These are phyloP conservation scores for Noccaea caerulescens DNA, from an alignment of 345 rosid genomes.

Conservation along the genomic window DNA sequence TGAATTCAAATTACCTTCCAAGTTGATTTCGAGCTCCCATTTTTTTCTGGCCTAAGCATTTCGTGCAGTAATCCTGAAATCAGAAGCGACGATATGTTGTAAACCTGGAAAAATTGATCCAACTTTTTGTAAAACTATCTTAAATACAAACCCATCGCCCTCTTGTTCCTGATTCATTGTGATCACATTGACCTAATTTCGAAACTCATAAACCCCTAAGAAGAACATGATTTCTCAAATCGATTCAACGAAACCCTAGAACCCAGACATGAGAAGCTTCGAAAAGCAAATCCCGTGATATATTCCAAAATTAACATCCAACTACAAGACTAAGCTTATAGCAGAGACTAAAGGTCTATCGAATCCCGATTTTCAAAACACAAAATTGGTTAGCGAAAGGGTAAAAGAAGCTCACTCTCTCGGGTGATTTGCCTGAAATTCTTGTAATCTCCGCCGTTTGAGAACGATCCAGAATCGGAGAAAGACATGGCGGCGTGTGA, in stretches of 20 bases:
- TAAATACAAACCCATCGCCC: background rate
- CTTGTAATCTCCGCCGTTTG: conserved; percentile 66
- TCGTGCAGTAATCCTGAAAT: conserved; percentile 76
- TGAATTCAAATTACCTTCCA: conserved; percentile 74
- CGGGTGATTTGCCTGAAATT: conserved; percentile 76
- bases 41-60: conserved; percentile 87
- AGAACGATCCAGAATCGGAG: conserved; percentile 87
- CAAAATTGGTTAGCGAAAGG: background rate
- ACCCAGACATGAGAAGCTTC: conserved; percentile 19
- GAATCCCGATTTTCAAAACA: background rate
- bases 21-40: conserved; percentile 68
- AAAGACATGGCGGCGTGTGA: conserved; percentile 57
- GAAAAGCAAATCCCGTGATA: background rate
- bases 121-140: background rate
- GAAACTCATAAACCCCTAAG: conserved; percentile 33
- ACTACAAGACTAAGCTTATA: background rate
- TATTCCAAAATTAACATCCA: background rate
- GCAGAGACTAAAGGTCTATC: conserved; percentile 21
- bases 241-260: conserved; percentile 28
- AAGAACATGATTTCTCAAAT: background rate
- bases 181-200: conserved; percentile 9
- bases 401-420: conserved; percentile 58
- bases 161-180: conserved; percentile 1
- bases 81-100: conserved; percentile 11
- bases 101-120: background rate